Conservation (phyloP, 2,329 filamentous ascomycete species). For the Colletotrichum sp. region DNA sequence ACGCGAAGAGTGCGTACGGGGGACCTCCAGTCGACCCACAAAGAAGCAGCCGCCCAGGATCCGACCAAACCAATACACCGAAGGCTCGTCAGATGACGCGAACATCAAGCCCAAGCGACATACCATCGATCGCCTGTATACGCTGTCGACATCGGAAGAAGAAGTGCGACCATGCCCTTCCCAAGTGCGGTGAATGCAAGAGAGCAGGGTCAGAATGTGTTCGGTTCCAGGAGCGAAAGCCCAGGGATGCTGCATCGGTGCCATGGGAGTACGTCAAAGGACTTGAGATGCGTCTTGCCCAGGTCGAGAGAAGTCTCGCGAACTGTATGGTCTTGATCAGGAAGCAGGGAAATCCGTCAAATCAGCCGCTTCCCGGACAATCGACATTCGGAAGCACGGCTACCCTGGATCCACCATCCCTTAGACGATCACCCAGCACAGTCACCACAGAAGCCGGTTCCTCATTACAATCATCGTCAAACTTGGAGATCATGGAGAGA, state of each 20-base stretch:
- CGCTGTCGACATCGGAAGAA: background rate
- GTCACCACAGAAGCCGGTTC: background rate
- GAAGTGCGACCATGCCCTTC: slow-evolving; percentile 4
- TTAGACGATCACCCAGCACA: background rate
- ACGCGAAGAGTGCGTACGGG: background rate
- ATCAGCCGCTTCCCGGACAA: background rate
- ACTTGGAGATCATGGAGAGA: background rate
- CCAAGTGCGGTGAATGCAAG: background rate
- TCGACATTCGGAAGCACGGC: background rate
- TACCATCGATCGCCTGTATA: background rate
- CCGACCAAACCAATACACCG: background rate
- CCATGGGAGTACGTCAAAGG: slow-evolving; percentile 7
- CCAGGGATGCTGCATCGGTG: background rate
- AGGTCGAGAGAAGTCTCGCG: background rate
- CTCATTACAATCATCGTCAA: background rate
- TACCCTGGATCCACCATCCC: background rate
- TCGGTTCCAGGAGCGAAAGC: background rate
- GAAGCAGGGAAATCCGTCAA: background rate
- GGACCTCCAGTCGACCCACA: background rate
- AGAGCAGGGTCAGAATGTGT: background rate
- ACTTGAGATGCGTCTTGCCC: background rate
- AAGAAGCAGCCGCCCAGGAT: background rate
- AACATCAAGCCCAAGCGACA: background rate
- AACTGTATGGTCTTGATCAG: background rate
- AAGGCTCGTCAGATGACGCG: background rate